Base-by-base conservation (phyloP, 257 asterid species). In the Verbascum thapsus region DNA sequence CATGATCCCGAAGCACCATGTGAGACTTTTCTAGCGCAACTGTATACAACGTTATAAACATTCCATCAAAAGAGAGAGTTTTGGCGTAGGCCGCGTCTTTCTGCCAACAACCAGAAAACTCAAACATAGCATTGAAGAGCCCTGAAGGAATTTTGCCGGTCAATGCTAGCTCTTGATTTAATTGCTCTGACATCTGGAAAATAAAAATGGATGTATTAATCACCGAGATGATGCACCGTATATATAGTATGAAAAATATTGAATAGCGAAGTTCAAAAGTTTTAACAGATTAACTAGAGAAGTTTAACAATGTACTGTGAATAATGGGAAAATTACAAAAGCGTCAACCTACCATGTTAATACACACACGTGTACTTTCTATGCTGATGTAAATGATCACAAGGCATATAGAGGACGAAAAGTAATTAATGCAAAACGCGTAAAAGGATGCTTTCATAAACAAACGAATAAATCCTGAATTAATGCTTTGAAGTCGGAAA, bases 1-100 rank as follows among this genome's bases (percentile, higher is more conserved):
- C 97, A 30, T 81, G 76, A 76, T 87, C 96, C 78, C 83, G 68
- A 48, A 94, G 88, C 80, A 77, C 83, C 86, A 86, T 79, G 62
- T 94, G 99, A 53, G 97, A 87, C 81, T 94, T 94, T 67, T 94
- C 99, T 10, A 94, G 82, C 26, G 99, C 99, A 70, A 94, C 85
- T 6, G 94, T 76, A 68, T 94, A 94, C 19, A 94, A 68, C 16
- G 94, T 85, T 68, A 94, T 83, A 76, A 87, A 87, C 73, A 90
- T 80, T 67, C 99, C 99, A 74, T 94, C 99, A 67, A 89, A 94
- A 58, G 96, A 91, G 43, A 94, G 99, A 43, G 88, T 64, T 74
- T 84, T 83, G 18, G 97, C 85, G 76, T 73, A 71, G 26, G 99
- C 91, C 30, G 99, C 97, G 43, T 94, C 99, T 76, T 85, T 90